A percentile compares a stretch with the other conserved stretches of the same genome.
These are phyloP conservation scores for Gracilaria vermiculophylla DNA, from an alignment of 23 red algal species.

Conservation along the genomic window DNA sequence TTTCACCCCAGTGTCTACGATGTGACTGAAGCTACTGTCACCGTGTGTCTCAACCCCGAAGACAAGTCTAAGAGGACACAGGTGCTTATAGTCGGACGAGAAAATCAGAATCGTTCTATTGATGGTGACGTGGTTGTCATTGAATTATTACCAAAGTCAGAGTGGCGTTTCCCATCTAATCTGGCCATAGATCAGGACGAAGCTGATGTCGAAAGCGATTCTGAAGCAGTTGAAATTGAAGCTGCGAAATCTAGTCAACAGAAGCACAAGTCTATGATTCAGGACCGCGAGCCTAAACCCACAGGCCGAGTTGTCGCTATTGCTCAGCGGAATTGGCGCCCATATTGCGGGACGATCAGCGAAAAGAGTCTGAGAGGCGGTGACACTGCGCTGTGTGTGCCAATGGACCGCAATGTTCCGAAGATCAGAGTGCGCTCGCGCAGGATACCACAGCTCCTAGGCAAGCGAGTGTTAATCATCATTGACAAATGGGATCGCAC, in stretches of 20 bases:
- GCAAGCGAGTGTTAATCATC: slow-evolving; percentile 77
- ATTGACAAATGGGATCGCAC: slow-evolving; percentile 90
- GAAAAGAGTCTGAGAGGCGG: slow-evolving; percentile 39
- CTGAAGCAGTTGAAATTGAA: slow-evolving; percentile 41
- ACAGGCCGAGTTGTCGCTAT: slow-evolving; percentile 85
- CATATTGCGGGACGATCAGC: slow-evolving; percentile 86
- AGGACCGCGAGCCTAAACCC: neutral
- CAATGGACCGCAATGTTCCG: slow-evolving; percentile 79
- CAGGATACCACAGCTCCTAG: slow-evolving; percentile 61
- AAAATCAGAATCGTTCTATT: slow-evolving; percentile 83
- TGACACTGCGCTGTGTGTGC: slow-evolving; percentile 76
- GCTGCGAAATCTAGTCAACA: neutral
- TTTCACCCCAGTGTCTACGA: slow-evolving; percentile 79
- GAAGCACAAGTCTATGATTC: neutral
- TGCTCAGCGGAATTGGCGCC: slow-evolving; percentile 84
- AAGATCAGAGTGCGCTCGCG: slow-evolving; percentile 79
- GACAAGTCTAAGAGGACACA: slow-evolving; percentile 54
- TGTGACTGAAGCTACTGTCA: slow-evolving; percentile 74
- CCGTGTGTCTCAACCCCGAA: slow-evolving; percentile 30
- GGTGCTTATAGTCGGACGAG: slow-evolving; percentile 77
- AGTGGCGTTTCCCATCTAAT: slow-evolving; percentile 59
- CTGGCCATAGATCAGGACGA: slow-evolving; percentile 59
- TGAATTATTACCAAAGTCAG: slow-evolving; percentile 52
- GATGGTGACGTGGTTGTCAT: slow-evolving; percentile 92
- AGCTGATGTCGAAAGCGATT: slow-evolving; percentile 51